phyloP scores from a whole-genome alignment of 2,329 filamentous ascomycete species.

The Venturia asperata region DNA sequence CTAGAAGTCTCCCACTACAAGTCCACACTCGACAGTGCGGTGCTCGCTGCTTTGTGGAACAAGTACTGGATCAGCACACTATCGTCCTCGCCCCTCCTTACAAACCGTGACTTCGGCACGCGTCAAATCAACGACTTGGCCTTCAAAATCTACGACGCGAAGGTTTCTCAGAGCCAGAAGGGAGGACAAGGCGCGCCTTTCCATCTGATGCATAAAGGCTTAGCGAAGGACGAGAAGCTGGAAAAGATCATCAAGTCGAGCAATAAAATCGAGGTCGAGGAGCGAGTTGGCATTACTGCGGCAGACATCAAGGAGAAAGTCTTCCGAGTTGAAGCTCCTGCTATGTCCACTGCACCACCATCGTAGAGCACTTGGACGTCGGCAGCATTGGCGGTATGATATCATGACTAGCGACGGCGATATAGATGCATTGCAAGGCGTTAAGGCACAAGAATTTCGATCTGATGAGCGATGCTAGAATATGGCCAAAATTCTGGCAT shows the following conservation, averaged over 20 bases:
- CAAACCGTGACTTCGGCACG: slow-evolving; percentile 86
- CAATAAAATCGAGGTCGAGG: slow-evolving; percentile 55
- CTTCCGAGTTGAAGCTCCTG: slow-evolving; percentile 34
- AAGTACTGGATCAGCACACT: slow-evolving; percentile 99
- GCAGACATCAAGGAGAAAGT: slow-evolving; percentile 57
- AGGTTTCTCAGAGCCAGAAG: slow-evolving; percentile 33
- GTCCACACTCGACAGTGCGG: slow-evolving; percentile 76
- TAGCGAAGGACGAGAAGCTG: slow-evolving; percentile 42
- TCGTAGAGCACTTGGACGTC: background rate
- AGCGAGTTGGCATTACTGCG: slow-evolving; percentile 56
- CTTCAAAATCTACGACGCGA: slow-evolving; percentile 68
- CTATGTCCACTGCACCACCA: background rate
- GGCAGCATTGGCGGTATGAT: background rate
- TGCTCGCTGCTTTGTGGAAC: slow-evolving; percentile 90
- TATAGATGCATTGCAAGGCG: slow-evolving; percentile 10
- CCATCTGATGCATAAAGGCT: slow-evolving; percentile 19
- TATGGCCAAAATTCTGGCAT: background rate
- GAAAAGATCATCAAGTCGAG: slow-evolving; percentile 55
- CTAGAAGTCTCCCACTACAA: slow-evolving; percentile 93
- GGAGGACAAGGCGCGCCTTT: slow-evolving; percentile 24
- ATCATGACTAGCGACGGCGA: slow-evolving; percentile 11
- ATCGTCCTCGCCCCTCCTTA: slow-evolving; percentile 80
- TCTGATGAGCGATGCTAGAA: background rate
- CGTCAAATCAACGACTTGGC: slow-evolving; percentile 88
- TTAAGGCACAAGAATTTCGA: background rate